These are phyloP conservation scores for Neonectria ditissima DNA, from an alignment of 2,329 filamentous ascomycete genomes.

Conservation along the genomic window DNA sequence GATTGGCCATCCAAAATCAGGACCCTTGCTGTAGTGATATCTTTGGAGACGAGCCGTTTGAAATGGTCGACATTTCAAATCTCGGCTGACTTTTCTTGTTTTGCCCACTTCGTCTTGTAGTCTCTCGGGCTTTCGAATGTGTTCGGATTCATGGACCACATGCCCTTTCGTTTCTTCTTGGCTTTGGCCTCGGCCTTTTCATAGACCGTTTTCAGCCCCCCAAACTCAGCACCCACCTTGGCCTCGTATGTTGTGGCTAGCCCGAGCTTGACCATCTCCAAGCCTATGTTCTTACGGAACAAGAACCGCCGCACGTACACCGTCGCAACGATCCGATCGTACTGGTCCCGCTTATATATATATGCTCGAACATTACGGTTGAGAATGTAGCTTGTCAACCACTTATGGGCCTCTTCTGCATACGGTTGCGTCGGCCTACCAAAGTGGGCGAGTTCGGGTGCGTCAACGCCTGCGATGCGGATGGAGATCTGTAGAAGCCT, in stretches of 20 bases:
- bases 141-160: constrained; percentile 78
- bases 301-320: constrained; percentile 79
- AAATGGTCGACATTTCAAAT: constrained; percentile 25
- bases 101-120: constrained; percentile 74
- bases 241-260: constrained; percentile 94
- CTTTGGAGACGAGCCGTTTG: neutral
- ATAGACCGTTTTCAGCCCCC: constrained; percentile 74
- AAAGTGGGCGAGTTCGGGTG: constrained; percentile 93
- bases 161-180: constrained; percentile 72
- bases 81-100: constrained; percentile 33
- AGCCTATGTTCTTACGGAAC: constrained; percentile 82
- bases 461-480: constrained; percentile 91
- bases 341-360: constrained; percentile 89
- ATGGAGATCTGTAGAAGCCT: constrained; percentile 75
- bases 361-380: constrained; percentile 82
- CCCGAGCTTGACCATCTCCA: constrained; percentile 88
- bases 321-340: constrained; percentile 88
- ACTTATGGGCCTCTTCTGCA: constrained; percentile 82
- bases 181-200: constrained; percentile 74
- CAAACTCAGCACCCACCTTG: constrained; percentile 90
- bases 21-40: neutral
- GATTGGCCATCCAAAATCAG: neutral
- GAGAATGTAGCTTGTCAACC: constrained; percentile 80
- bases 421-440: constrained; percentile 88
- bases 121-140: constrained; percentile 85